These are phyloP conservation scores for Wickerhamia fluorescens DNA, from an alignment of 805 yeast genomes.

Conservation along the genomic window DNA sequence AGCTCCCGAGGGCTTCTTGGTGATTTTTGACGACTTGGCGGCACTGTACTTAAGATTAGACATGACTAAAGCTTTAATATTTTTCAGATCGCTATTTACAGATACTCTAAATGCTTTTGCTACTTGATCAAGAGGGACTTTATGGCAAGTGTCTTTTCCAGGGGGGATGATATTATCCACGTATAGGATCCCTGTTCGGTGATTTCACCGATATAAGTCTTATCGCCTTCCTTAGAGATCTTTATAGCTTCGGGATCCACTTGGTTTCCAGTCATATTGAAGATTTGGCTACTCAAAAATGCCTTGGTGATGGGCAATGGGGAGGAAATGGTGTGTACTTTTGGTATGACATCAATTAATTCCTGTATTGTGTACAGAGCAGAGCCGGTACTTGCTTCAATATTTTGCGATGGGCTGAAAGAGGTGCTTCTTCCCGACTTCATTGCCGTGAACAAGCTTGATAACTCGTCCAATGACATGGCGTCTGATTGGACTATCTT, in stretches of 20 bases:
- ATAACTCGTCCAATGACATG: constrained; percentile 33
- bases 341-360: constrained; percentile 24
- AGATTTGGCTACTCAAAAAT: constrained; percentile 16
- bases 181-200: constrained; percentile 19
- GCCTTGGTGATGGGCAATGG: constrained; percentile 22
- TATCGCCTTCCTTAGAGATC: constrained; percentile 7
- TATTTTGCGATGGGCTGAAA: constrained; percentile 4
- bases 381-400: constrained; percentile 12
- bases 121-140: constrained; percentile 10
- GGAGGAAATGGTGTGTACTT: constrained; percentile 11
- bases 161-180: constrained; percentile 23
- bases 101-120: constrained; percentile 1
- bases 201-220: constrained; percentile 11
- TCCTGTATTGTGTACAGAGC: constrained; percentile 22
- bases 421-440: constrained; percentile 9
- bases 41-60: constrained; percentile 28
- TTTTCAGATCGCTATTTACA: no score
- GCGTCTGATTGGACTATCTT: constrained; percentile 9
- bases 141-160: constrained; percentile 14
- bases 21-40: constrained; percentile 30
- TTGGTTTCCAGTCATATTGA: constrained; percentile 25
- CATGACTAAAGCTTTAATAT: no score
- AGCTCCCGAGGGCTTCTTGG: constrained; percentile 13
- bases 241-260: constrained; percentile 20
- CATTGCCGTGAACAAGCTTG: constrained; percentile 27